phyloP scores from a whole-genome alignment of 176 grass and related monocot species.

The Juncus effusus region DNA sequence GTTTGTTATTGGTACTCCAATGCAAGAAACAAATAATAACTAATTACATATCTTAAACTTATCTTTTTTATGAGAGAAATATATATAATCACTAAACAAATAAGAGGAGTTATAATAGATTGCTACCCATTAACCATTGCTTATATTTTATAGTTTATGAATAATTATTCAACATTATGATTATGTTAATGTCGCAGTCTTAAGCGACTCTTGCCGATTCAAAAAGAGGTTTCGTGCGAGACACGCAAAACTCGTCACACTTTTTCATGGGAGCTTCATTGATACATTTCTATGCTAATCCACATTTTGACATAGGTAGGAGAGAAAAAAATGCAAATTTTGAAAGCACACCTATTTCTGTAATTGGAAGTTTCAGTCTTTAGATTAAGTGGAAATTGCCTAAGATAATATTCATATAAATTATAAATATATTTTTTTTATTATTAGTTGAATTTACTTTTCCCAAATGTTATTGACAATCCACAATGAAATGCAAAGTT shows the following conservation, averaged over 20 bases:
- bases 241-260: constrained; percentile 21
- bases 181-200: constrained; percentile 46
- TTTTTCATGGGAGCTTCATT: constrained; percentile 48
- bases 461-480: no score
- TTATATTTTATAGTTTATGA: constrained; percentile 45
- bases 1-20: constrained; percentile 55
- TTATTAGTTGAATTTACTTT: no score
- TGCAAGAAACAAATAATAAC: constrained; percentile 73
- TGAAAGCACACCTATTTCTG: no score
- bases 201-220: constrained; percentile 37
- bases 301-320: constrained; percentile 19
- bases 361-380: no score
- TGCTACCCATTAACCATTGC: constrained; percentile 36
- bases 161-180: constrained; percentile 53
- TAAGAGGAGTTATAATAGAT: constrained; percentile 41
- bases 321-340: constrained; percentile 19
- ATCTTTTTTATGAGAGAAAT: constrained; percentile 20
- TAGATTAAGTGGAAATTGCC: no score
- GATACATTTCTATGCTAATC: constrained; percentile 35
- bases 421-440: no score
- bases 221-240: constrained; percentile 41
- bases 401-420: no score
- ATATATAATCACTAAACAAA: constrained; percentile 25
- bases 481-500: no score
- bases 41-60: constrained; percentile 32